Percentiles rank a stretch among this genome's conserved stretches.
Evolutionary conservation across 2,329 filamentous ascomycete genomes (phyloP).

Genomic region (Anisogramma anomala): DNA sequence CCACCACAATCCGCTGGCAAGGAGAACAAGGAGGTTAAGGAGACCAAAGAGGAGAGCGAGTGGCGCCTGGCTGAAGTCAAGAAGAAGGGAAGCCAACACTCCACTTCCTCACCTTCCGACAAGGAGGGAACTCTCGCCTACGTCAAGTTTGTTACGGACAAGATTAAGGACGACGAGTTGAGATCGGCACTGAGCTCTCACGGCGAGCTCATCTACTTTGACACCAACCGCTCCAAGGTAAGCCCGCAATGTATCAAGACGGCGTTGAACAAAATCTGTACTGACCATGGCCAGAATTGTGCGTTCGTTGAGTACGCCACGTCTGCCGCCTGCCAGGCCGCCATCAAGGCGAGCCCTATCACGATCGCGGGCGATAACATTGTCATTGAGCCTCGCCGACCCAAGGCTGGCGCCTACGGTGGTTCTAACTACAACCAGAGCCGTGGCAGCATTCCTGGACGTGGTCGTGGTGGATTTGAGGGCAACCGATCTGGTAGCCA

Average conservation of each 20-base stretch:
- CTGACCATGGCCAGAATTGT: slow-evolving; percentile 57
- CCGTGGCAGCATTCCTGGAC: slow-evolving; percentile 48
- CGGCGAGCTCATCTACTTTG: slow-evolving; percentile 61
- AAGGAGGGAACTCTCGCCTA: slow-evolving; percentile 75
- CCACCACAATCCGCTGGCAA: slow-evolving; percentile 30
- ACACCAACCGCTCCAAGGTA: slow-evolving; percentile 77
- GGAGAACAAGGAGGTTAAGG: slow-evolving; percentile 29
- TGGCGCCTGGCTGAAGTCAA: slow-evolving; percentile 93
- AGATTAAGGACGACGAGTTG: slow-evolving; percentile 62
- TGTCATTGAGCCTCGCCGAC: slow-evolving; percentile 77
- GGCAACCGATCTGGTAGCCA: slow-evolving; percentile 49
- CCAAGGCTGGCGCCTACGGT: slow-evolving; percentile 59
- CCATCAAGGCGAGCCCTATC: slow-evolving; percentile 75
- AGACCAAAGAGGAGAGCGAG: slow-evolving; percentile 49
- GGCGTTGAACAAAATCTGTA: neutral
- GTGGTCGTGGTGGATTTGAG: slow-evolving; percentile 57
- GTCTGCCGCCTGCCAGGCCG: slow-evolving; percentile 68
- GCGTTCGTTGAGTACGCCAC: slow-evolving; percentile 92
- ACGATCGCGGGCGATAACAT: slow-evolving; percentile 72
- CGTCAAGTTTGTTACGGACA: slow-evolving; percentile 90
- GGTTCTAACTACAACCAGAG: slow-evolving; percentile 54
- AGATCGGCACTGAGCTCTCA: slow-evolving; percentile 59
- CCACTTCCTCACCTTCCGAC: slow-evolving; percentile 49
- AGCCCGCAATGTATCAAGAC: slow-evolving; percentile 17
- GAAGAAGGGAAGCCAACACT: slow-evolving; percentile 66